Base-by-base conservation (phyloP, 2,329 filamentous ascomycete genomes). In the Ascochyta lentis region DNA sequence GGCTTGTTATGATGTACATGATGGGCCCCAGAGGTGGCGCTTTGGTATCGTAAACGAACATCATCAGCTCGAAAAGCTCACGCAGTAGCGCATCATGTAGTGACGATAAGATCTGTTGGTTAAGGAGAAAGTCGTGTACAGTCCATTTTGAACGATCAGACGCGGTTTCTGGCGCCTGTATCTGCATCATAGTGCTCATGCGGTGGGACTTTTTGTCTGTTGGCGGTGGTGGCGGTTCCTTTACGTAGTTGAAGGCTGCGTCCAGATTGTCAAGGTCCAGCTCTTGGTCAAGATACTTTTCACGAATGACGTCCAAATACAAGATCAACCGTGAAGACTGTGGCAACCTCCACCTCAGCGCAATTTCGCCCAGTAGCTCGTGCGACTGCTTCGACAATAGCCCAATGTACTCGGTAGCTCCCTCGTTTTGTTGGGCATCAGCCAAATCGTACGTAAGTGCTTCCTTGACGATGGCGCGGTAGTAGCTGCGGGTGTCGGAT, bases 21-120 rank as follows among this genome's bases (percentile, higher is more conserved):
- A 96, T 84, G 13, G 87, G 86, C 5, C 89, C 91, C 22, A 96
- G 87, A 35, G 88, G 86, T 5, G 91, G 92, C 10, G 92, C 87
- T 68, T 96, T 97, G n/a, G 84, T 78, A 60, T 96, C 92, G 75
- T 94, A 99, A 65, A 91, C 94, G 64, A 90, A 87, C 79, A 94
- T 89, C 74, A 97, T 84, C n/a, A 90, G 81, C 61, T 93, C 88
- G 74, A 91, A 97, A 16, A 99, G 83, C 69, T 98, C 94, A 49
- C 93, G 87, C 42, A 97, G 80, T 24, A 98, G 79, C 9, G 88
- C 86, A 66, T 97, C 92, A 68, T 98, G 87, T 35, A 98, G 78
- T 27, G 83, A 85, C 33, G 84, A 83, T 6, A 99, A 80, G 15
- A 90, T 85, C 60, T 90, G 87, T 66, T 91, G 89, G 77, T 96